Percentiles rank a stretch among this genome's conserved stretches.
phyloP scores from a whole-genome alignment of 1,284 basidiomycete genomes.

The Ganoderma lucidum region DNA sequence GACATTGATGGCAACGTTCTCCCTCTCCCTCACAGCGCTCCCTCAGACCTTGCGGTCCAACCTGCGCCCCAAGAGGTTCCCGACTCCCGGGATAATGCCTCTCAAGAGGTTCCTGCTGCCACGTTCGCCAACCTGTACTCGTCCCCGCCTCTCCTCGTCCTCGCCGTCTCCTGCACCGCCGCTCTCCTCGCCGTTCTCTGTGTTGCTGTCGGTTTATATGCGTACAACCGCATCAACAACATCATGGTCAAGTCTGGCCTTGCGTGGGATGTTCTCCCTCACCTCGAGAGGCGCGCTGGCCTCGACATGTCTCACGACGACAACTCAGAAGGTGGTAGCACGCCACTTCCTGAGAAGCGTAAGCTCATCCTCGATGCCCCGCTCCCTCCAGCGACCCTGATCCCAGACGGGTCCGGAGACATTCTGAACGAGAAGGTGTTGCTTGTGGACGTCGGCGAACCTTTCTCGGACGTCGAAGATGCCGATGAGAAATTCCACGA shows the following conservation, averaged over 20 bases:
- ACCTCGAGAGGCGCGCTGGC: slow-evolving; percentile 39
- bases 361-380: slow-evolving; percentile 24
- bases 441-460: slow-evolving; percentile 18
- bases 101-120: slow-evolving; percentile 20
- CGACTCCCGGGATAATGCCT: slow-evolving; percentile 8
- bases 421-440: slow-evolving; percentile 23
- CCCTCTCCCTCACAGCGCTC: slow-evolving; percentile 13
- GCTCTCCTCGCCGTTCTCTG: slow-evolving; percentile 48
- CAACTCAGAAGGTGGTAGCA: slow-evolving; percentile 10
- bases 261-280: slow-evolving; percentile 46
- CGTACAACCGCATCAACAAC: slow-evolving; percentile 42
- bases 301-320: slow-evolving; percentile 26
- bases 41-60: slow-evolving; percentile 23
- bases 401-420: slow-evolving; percentile 18
- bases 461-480: slow-evolving; percentile 31
- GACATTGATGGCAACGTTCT: slow-evolving; percentile 41
- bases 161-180: slow-evolving; percentile 47
- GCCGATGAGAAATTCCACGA: slow-evolving; percentile 49
- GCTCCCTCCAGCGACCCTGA: slow-evolving; percentile 17
- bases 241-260: slow-evolving; percentile 41
- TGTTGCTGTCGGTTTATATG: slow-evolving; percentile 45
- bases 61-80: slow-evolving; percentile 17
- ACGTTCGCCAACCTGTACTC: slow-evolving; percentile 23
- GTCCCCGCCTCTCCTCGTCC: slow-evolving; percentile 39
- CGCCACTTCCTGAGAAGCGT: slow-evolving; percentile 29